Percentiles rank a stretch among this genome's conserved stretches.
Evolutionary conservation across 768 basidiomycete species (phyloP).

Genomic region (Boletus eberwhitei): DNA sequence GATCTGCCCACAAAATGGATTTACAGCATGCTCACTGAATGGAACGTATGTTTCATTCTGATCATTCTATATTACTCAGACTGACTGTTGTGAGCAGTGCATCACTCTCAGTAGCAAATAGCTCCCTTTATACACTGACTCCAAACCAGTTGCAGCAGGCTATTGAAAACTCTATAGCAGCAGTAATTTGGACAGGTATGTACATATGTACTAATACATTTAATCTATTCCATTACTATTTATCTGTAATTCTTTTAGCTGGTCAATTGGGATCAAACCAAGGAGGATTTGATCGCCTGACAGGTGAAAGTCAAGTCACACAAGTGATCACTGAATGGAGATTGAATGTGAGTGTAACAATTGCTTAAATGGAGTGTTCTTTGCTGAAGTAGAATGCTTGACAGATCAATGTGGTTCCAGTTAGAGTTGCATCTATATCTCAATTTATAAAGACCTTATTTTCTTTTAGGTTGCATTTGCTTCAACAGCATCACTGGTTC

Average conservation of each 20-base stretch:
- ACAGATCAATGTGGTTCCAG: conserved; percentile 16
- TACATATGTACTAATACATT: not conserved
- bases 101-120: no score
- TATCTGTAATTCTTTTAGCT: not conserved
- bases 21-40: no score
- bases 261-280: conserved; percentile 4
- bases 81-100: no score
- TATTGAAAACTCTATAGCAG: not conserved
- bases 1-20: no score
- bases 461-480: conserved; percentile 3
- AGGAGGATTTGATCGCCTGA: conserved; percentile 6
- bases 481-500: conserved; percentile 1
- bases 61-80: no score
- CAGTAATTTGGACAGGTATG: conserved; percentile 11
- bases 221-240: not conserved
- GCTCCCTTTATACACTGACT: no score
- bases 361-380: not conserved
- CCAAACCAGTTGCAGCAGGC: no score
- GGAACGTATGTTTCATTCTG: no score
- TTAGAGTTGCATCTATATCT: not conserved
- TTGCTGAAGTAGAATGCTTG: not conserved
- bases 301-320: conserved; percentile 1
- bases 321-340: conserved; percentile 8
- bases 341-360: conserved; percentile 7
- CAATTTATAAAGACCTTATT: not conserved